Evolutionary conservation across 768 basidiomycete genomes (phyloP).

Genomic region (Termitomyces sp.): DNA sequence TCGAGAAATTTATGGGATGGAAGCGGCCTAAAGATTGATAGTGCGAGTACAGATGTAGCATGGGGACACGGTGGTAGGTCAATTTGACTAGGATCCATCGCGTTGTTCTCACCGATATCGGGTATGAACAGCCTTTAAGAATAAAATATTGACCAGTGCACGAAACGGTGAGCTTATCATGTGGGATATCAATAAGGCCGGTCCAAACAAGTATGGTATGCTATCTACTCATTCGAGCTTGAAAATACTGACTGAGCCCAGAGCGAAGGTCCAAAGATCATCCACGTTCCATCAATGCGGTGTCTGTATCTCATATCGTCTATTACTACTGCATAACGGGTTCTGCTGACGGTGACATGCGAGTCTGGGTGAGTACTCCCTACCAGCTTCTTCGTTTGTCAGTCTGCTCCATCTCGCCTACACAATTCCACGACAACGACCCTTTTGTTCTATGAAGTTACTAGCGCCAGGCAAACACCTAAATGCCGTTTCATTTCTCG

Average conservation of each 20-base stretch:
- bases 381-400: background rate
- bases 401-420: background rate
- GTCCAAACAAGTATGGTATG: constrained; percentile 66
- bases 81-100: background rate
- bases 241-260: constrained; percentile 22
- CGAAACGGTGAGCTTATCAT: constrained; percentile 80
- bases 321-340: constrained; percentile 76
- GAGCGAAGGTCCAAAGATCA: constrained; percentile 70
- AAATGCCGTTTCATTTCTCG: background rate
- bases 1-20: constrained; percentile 79
- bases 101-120: constrained; percentile 1
- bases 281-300: constrained; percentile 65
- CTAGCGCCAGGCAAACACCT: background rate
- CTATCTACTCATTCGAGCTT: constrained; percentile 16
- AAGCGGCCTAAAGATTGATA: constrained; percentile 75
- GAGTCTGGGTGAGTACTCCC: constrained; percentile 62
- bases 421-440: background rate
- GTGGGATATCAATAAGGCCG: constrained; percentile 75
- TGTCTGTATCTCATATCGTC: constrained; percentile 65
- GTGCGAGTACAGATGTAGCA: constrained; percentile 75
- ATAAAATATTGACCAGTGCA: constrained; percentile 78
- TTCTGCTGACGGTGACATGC: constrained; percentile 76
- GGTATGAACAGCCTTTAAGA: constrained; percentile 50
- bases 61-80: constrained; percentile 69
- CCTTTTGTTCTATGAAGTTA: background rate